Evolutionary conservation across 495 filamentous ascomycete genomes (phyloP).

Genomic region (Sordaria brevicollis): DNA sequence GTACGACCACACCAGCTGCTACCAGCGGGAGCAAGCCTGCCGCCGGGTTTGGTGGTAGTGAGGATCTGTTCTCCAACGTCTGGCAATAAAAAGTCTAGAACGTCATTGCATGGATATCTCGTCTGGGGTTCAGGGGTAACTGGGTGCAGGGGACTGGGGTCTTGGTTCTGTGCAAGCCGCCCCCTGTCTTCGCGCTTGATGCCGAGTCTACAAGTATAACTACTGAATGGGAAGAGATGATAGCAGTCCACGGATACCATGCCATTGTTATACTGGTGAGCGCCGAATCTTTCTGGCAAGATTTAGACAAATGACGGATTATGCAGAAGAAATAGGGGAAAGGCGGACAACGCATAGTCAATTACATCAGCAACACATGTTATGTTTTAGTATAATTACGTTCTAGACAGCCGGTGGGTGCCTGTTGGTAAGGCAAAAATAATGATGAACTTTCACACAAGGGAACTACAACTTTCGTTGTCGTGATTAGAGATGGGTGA

Average conservation of each 20-base stretch:
- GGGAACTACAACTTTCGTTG: not conserved
- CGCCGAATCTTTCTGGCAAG: not conserved
- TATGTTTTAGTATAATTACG: not conserved
- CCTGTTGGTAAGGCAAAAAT: not conserved
- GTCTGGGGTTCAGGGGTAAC: not conserved
- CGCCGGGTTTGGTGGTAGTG: slow-evolving; percentile 53
- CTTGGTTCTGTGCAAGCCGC: not conserved
- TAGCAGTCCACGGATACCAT: not conserved
- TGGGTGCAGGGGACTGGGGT: not conserved
- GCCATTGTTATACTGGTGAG: not conserved
- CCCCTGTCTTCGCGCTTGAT: not conserved
- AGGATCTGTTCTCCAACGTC: slow-evolving; percentile 91
- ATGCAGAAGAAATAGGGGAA: not conserved
- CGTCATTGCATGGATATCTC: not conserved
- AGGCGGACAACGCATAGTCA: not conserved
- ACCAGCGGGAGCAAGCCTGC: slow-evolving; percentile 24
- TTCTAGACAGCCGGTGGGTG: not conserved
- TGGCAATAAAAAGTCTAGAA: slow-evolving; percentile 50
- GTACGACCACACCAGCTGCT: slow-evolving; percentile 32
- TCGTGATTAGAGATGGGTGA: no score
- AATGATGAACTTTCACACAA: not conserved
- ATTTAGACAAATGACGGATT: not conserved
- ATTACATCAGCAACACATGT: not conserved
- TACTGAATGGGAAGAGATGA: not conserved
- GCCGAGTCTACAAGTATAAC: not conserved